A percentile compares a stretch with the other conserved stretches of the same genome.
These are phyloP conservation scores for Trichophyton benhamiae DNA, from an alignment of 2,329 filamentous ascomycete genomes.

Conservation along the genomic window DNA sequence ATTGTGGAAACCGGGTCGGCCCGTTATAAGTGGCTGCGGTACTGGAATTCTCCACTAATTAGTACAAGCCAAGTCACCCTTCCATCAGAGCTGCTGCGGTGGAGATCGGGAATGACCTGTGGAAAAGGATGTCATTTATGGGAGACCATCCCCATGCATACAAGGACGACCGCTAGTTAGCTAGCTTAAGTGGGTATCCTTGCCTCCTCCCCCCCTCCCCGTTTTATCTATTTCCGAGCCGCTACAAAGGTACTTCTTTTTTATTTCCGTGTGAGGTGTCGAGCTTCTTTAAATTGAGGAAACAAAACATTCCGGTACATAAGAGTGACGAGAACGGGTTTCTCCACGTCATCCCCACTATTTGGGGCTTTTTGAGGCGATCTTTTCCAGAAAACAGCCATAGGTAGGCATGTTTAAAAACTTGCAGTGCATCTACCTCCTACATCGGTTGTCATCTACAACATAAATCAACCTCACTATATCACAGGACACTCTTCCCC, in stretches of 20 bases:
- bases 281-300: background rate
- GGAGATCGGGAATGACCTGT: background rate
- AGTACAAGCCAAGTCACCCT: background rate
- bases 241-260: background rate
- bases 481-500: background rate
- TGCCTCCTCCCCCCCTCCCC: background rate
- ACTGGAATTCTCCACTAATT: conserved; percentile 3
- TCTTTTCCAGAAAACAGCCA: background rate
- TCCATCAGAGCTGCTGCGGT: background rate
- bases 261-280: conserved; percentile 3
- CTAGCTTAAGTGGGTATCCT: background rate
- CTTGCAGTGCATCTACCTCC: background rate
- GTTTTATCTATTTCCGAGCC: background rate
- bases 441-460: background rate
- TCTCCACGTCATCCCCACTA: conserved; percentile 9
- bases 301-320: conserved; percentile 9
- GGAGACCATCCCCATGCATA: background rate
- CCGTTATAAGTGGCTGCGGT: conserved; percentile 1
- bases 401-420: background rate
- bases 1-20: conserved; percentile 5
- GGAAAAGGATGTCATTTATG: background rate
- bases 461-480: conserved; percentile 1
- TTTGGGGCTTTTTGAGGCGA: background rate
- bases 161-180: background rate
- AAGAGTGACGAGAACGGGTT: conserved; percentile 10